Evolutionary conservation across 2,329 filamentous ascomycete species (phyloP).

Genomic region (Phyllachora maydis): DNA sequence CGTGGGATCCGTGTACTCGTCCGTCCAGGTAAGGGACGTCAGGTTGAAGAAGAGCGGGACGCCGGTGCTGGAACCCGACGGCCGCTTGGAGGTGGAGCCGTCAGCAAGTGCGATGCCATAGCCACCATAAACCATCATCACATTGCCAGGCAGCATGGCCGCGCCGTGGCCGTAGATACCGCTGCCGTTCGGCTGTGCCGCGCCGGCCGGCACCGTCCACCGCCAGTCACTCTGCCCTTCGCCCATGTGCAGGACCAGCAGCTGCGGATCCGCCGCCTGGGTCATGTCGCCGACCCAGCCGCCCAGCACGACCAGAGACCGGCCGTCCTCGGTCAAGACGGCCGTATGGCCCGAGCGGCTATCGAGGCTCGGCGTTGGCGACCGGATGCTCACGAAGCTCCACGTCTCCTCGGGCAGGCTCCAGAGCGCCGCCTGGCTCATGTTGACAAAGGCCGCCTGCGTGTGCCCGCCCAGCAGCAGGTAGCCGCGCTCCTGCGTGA

Average conservation of each 20-base stretch:
- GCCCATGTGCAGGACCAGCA: constrained; percentile 58
- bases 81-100: constrained; percentile 11
- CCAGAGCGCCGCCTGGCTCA: constrained; percentile 77
- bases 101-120: constrained; percentile 30
- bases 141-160: constrained; percentile 39
- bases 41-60: constrained; percentile 31
- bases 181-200: constrained; percentile 18
- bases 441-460: constrained; percentile 69
- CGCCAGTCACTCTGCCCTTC: constrained; percentile 55
- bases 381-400: constrained; percentile 49
- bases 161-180: constrained; percentile 45
- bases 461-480: constrained; percentile 78
- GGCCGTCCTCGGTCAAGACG: constrained; percentile 60
- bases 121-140: constrained; percentile 48
- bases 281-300: constrained; percentile 79
- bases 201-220: constrained; percentile 49
- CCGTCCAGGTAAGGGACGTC: constrained; percentile 31
- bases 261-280: constrained; percentile 60
- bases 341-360: constrained; percentile 80
- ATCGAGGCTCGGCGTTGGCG: constrained; percentile 26
- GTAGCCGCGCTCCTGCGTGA: constrained; percentile 57
- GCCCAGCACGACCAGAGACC: constrained; percentile 58
- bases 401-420: constrained; percentile 71
- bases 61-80: constrained; percentile 7
- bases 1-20: constrained; percentile 25